Percentiles rank a stretch among this genome's conserved stretches.
phyloP scores from a whole-genome alignment of 2,329 filamentous ascomycete genomes.

The Saccharata proteae region DNA sequence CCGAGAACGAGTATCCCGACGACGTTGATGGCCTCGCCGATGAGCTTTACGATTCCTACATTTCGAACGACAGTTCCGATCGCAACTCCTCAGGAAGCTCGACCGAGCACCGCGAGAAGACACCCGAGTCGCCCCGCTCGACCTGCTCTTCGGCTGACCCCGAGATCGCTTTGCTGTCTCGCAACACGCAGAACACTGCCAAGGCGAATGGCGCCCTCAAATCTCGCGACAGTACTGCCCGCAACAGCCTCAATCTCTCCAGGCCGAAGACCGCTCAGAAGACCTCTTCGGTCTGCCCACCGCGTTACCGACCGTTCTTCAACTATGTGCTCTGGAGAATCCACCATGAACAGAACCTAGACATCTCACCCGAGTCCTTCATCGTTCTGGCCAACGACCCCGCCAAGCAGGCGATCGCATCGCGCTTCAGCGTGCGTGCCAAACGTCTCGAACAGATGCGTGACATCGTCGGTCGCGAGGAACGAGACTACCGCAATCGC shows the following conservation, averaged over 20 bases:
- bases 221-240: slow-evolving; percentile 3
- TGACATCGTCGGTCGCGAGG: slow-evolving; percentile 36
- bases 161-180: slow-evolving; percentile 9
- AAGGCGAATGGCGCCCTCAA: slow-evolving; percentile 2
- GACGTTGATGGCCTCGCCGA: slow-evolving; percentile 23
- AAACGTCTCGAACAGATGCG: slow-evolving; percentile 39
- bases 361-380: slow-evolving; percentile 36
- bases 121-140: slow-evolving; percentile 29
- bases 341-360: slow-evolving; percentile 35
- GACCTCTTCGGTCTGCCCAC: slow-evolving; percentile 23
- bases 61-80: slow-evolving; percentile 16
- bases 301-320: slow-evolving; percentile 34
- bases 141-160: slow-evolving; percentile 21
- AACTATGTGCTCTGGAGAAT: slow-evolving; percentile 41
- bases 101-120: slow-evolving; percentile 28
- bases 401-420: slow-evolving; percentile 32
- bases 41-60: slow-evolving; percentile 26
- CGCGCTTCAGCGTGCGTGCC: slow-evolving; percentile 37
- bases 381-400: slow-evolving; percentile 40
- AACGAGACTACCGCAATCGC: slow-evolving; percentile 34
- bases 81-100: slow-evolving; percentile 33
- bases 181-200: too few relatives aligned
- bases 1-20: slow-evolving; percentile 32
- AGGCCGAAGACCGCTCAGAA: slow-evolving; percentile 11
- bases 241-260: background rate